Conservation (phyloP, 1,284 basidiomycete species). For the Veloboletus limbatus region DNA sequence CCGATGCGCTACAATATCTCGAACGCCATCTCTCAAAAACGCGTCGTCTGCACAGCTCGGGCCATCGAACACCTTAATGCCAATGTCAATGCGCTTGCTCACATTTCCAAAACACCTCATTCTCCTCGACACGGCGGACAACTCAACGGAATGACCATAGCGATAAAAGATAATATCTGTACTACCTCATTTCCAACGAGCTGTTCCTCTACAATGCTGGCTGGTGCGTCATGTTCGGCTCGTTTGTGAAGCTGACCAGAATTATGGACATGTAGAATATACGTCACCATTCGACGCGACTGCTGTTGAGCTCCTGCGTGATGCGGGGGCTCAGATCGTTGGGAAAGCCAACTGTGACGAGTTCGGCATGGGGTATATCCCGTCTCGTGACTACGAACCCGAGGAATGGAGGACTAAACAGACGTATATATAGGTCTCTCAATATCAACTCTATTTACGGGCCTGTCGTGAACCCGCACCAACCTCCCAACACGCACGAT, state of each 20-base stretch:
- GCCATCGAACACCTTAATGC: constrained; percentile 11
- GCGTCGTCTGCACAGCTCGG: constrained; percentile 13
- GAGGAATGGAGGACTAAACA: neutral
- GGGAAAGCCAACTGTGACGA: constrained; percentile 98
- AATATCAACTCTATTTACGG: constrained; percentile 72
- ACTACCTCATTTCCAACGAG: constrained; percentile 69
- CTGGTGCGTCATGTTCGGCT: constrained; percentile 41
- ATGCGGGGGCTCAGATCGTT: constrained; percentile 68
- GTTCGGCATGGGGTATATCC: constrained; percentile 92
- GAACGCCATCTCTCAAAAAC: constrained; percentile 1
- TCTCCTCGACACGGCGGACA: neutral
- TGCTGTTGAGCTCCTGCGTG: constrained; percentile 64
- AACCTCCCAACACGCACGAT: constrained; percentile 21
- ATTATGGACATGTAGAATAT: constrained; percentile 51
- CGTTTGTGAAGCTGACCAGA: neutral
- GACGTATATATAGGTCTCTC: constrained; percentile 52
- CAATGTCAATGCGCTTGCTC: constrained; percentile 21
- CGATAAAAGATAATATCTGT: constrained; percentile 87
- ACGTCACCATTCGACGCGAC: constrained; percentile 86
- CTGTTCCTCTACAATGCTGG: constrained; percentile 75
- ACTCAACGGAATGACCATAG: constrained; percentile 51
- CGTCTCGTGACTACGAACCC: neutral
- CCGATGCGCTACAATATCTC: neutral
- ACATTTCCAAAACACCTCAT: constrained; percentile 8
- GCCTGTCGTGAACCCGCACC: constrained; percentile 75